These are phyloP conservation scores for Solanum aculeatissimum DNA, from an alignment of 305 asterid species.

Conservation along the genomic window DNA sequence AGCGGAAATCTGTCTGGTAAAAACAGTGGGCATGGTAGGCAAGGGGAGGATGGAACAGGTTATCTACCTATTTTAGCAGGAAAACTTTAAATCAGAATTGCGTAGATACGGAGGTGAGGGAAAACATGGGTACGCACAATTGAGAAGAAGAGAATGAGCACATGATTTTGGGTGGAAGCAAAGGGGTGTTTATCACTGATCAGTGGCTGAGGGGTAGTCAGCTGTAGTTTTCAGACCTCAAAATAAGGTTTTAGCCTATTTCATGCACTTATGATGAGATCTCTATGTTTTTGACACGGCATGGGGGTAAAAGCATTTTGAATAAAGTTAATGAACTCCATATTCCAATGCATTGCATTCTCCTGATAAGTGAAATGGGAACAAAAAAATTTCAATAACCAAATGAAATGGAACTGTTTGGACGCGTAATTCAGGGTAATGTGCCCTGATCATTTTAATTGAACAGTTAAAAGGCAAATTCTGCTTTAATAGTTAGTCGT, in stretches of 20 bases:
- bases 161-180: not conserved
- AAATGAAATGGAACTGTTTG: not conserved
- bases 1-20: not conserved
- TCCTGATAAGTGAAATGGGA: not conserved
- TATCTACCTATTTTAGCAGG: not conserved
- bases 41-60: not conserved
- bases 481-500: not conserved
- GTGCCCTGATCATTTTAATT: not conserved
- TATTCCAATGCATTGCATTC: not conserved
- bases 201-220: not conserved
- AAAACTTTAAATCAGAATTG: not conserved
- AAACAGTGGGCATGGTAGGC: not conserved
- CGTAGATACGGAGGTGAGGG: not conserved
- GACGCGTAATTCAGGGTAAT: not conserved
- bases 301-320: not conserved
- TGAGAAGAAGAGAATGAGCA: not conserved
- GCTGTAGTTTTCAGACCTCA: not conserved
- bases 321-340: not conserved
- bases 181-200: not conserved
- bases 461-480: not conserved
- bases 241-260: not conserved
- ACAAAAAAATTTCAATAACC: not conserved
- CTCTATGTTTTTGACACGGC: not conserved
- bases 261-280: not conserved
- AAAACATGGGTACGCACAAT: not conserved